Base-by-base conservation (phyloP, 495 filamentous ascomycete genomes). In the Trichoderma reesei region DNA sequence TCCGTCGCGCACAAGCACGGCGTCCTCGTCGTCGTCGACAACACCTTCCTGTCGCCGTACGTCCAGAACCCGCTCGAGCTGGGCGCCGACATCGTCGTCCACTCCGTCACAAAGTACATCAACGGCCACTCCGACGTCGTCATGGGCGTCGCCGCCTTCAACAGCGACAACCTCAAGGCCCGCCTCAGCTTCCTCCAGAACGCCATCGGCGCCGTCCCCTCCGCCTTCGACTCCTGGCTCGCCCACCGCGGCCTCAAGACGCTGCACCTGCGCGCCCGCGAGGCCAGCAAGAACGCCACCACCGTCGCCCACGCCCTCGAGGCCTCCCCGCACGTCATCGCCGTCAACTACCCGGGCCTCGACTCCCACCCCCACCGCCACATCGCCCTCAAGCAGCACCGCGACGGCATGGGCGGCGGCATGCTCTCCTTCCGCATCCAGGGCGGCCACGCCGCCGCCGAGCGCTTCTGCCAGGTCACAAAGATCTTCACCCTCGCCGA, bases 91-190 rank as follows among this genome's bases (percentile, higher is more conserved):
- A 92, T 99, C 59, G 94, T 98, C 51, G 87, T 98, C n/a, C 94
- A 99, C 80, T 92, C 88, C 44, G 94, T 99, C n/a, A 99, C 94
- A 8, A 99, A 99, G 75, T 99, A 98, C 77, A 98, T 99, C 75
- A 99, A 99, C 72, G 94, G 94, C 7, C 94, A 99, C 77, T 81
- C 86, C 75, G 93, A 99, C 73, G 94, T 99, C n/a, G 82, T 96
- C 62, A 99, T 99, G 94, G 94, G 94, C 65, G 87, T 90, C 39
- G 91, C 91, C 20, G 94, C 94, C n/a, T 96, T 96, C 83, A 98
- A 94, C 79, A 88, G 88, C 5, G 84, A 90, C 13, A 80, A 81
- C 5, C 78, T 99, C 62, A 85, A 86, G 67, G 83, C 90, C 65
- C 84, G 88, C 36, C 85, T 98, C 38, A 75, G 83, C 36, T 99